Percentiles rank a stretch among this genome's conserved stretches.
Evolutionary conservation across 371 early-diverging fungal genomes (phyloP).

Genomic region (Capillidium rhysosporum): DNA sequence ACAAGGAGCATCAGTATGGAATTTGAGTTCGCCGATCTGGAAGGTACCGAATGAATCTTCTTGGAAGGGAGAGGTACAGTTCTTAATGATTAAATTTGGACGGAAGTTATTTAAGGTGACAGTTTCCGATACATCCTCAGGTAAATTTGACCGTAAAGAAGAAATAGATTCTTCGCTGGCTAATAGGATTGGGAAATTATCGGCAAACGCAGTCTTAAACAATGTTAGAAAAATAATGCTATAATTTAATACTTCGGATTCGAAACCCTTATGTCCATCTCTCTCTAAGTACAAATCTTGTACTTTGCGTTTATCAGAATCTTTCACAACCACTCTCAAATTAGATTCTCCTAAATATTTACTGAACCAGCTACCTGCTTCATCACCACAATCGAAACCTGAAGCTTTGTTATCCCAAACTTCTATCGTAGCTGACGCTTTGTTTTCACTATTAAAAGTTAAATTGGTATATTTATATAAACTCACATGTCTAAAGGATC

Average conservation of each 20-base stretch:
- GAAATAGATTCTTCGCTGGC: slow-evolving; percentile 14
- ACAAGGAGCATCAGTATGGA: neutral
- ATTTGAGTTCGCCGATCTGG: slow-evolving; percentile 7
- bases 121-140: slow-evolving; percentile 9
- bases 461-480: neutral
- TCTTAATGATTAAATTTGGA: slow-evolving; percentile 17
- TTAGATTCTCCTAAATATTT: neutral
- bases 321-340: slow-evolving; percentile 5
- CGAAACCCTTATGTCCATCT: neutral
- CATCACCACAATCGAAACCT: slow-evolving; percentile 10
- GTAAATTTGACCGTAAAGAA: slow-evolving; percentile 12
- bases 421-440: neutral
- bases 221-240: neutral
- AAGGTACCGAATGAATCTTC: slow-evolving; percentile 17
- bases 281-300: neutral
- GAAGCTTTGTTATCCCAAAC: neutral
- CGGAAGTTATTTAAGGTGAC: slow-evolving; percentile 16
- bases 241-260: neutral
- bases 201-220: slow-evolving; percentile 15
- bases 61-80: slow-evolving; percentile 16
- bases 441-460: neutral
- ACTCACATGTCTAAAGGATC: no score
- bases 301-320: neutral
- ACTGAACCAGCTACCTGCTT: slow-evolving; percentile 9
- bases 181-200: slow-evolving; percentile 16